Evolutionary conservation across 148 eudicot species (phyloP).

Genomic region (Chenopodium suecicum): DNA sequence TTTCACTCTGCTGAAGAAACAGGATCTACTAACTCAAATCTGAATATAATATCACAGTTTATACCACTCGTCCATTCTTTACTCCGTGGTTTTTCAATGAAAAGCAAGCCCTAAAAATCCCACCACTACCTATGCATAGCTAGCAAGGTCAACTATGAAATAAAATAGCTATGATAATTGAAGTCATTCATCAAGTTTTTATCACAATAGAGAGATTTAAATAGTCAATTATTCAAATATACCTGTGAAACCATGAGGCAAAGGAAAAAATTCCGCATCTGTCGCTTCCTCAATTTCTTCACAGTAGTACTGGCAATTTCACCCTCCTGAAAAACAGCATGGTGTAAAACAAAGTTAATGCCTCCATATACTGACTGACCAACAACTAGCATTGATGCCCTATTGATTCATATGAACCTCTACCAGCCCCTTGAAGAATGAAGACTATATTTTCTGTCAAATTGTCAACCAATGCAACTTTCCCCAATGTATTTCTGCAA

Average conservation of each 20-base stretch:
- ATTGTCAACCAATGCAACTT: background rate
- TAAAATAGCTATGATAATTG: background rate
- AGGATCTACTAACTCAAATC: background rate
- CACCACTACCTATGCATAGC: background rate
- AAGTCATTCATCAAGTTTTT: background rate
- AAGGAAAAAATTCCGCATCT: slow-evolving; percentile 80
- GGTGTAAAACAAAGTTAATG: slow-evolving; percentile 1
- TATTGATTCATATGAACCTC: slow-evolving; percentile 4
- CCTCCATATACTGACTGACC: background rate
- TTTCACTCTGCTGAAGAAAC: background rate
- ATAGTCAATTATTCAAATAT: slow-evolving; percentile 21
- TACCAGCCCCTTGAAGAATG: background rate
- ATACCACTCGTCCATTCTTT: no score
- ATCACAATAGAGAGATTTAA: background rate
- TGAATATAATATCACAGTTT: no score
- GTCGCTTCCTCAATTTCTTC: slow-evolving; percentile 80
- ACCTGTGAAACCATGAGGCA: slow-evolving; percentile 99
- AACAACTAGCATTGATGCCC: slow-evolving; percentile 1
- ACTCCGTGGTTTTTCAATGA: no score
- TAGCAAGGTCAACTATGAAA: background rate
- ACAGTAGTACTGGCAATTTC: slow-evolving; percentile 71
- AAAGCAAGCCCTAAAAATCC: background rate
- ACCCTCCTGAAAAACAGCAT: slow-evolving; percentile 63
- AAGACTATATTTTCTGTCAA: background rate
- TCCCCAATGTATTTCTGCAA: no score